Evolutionary conservation across 306 rosid genomes (phyloP), one percentile per base, ranked within the genome.

Genomic region (Gleditsia sinensis): DNA sequence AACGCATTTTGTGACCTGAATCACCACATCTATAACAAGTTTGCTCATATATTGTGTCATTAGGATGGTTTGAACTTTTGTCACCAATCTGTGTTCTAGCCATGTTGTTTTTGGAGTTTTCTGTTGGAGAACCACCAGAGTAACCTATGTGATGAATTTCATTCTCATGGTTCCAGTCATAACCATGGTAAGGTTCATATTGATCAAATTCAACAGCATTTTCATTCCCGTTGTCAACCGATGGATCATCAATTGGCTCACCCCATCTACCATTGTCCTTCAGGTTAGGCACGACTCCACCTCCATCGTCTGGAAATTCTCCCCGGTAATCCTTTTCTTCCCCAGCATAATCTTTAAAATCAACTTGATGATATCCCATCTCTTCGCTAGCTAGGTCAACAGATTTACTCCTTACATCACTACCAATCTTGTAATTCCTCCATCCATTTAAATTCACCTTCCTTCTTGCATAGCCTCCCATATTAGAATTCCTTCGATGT

Each of bases 1-100:
- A 68, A 28, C 80, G 89, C 80, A 59, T 84, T 78, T 72, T 86
- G 75, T 88, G 93, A 73, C 89, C 86, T 27, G 73, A 12, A 43
- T 62, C 88, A 36, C 93, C 93, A 80, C 93, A 86, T 65, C 68
- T 70, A 62, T 57, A 86, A 75, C 89, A 88, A 40, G 75, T 53
- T 37, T 23, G 80, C 46, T 5, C 70, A 23, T 67, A 61, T 17
- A 63, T 82, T n/a, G 76, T 55, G 61, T 51, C 69, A 65, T 51
- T 64, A 34, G n/a, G 65, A 51, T 25, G 74, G 60, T 76, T 78
- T 58, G 76, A 48, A 64, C 69, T 58, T 53, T 64, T 69, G 62
- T 74, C 77, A 14, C 72, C 69, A 60, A 39, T 53, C 32, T 19
- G 76, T 12, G 42, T 75, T 76, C 78, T 62, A 45, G 59, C 60